Evolutionary conservation across 768 basidiomycete species (phyloP).

Genomic region (Trametes maxima): DNA sequence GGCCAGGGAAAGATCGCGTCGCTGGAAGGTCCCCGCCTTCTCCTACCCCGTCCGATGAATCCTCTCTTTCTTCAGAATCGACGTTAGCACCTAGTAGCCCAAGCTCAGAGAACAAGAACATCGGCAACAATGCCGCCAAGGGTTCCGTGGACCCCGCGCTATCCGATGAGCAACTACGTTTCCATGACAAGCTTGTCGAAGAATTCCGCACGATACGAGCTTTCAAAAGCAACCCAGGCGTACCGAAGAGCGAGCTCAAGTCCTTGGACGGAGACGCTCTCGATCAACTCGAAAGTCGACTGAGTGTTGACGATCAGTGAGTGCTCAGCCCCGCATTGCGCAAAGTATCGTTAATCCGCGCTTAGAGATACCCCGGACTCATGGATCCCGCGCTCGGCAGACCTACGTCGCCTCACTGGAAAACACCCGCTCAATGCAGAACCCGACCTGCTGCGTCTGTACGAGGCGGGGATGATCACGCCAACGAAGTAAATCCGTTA

Average conservation of each 20-base stretch:
- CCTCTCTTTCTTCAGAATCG: neutral
- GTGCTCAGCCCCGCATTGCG: neutral
- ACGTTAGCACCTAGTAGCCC: neutral
- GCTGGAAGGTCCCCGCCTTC: neutral
- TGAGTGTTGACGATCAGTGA: constrained; percentile 28
- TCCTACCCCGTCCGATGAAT: neutral
- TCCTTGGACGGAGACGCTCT: constrained; percentile 19
- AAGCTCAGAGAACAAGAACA: neutral
- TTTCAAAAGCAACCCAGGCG: constrained; percentile 21
- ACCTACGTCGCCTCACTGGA: constrained; percentile 23
- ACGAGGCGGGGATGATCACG: constrained; percentile 26
- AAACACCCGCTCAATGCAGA: constrained; percentile 28
- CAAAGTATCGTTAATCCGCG: neutral
- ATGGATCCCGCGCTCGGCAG: constrained; percentile 26
- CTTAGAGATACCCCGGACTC: constrained; percentile 26
- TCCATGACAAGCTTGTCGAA: constrained; percentile 5
- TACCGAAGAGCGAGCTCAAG: constrained; percentile 15
- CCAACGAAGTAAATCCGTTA: constrained; percentile 23
- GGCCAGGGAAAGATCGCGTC: constrained; percentile 10
- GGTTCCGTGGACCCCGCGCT: neutral
- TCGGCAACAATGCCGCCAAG: neutral
- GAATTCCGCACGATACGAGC: constrained; percentile 15
- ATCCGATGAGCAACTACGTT: neutral
- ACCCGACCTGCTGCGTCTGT: constrained; percentile 16
- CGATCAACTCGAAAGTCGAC: constrained; percentile 21